phyloP scores from a whole-genome alignment of 805 yeast genomes.

The Candida golubevii region DNA sequence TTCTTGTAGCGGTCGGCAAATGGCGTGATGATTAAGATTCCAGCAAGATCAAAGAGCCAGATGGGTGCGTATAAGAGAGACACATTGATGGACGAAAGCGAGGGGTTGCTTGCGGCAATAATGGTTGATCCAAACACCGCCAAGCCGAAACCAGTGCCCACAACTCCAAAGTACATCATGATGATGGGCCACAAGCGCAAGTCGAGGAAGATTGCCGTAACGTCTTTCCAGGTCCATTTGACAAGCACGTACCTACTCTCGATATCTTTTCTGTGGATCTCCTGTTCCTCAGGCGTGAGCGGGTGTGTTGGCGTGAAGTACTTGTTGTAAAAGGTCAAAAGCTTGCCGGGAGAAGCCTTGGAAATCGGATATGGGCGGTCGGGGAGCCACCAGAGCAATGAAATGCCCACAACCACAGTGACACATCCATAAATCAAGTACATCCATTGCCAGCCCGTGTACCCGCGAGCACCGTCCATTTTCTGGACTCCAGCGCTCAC shows the following conservation, averaged over 20 bases:
- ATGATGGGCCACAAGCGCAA: slow-evolving; percentile 73
- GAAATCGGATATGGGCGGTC: slow-evolving; percentile 52
- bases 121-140: slow-evolving; percentile 83
- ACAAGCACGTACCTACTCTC: slow-evolving; percentile 42
- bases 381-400: slow-evolving; percentile 80
- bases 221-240: slow-evolving; percentile 59
- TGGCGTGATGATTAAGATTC: slow-evolving; percentile 72
- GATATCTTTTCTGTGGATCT: slow-evolving; percentile 59
- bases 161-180: slow-evolving; percentile 89
- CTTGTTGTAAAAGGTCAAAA: slow-evolving; percentile 20
- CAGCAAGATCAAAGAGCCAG: slow-evolving; percentile 81
- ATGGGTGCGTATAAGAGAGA: slow-evolving; percentile 83
- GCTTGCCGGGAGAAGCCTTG: slow-evolving; percentile 12
- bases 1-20: slow-evolving; percentile 66
- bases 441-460: slow-evolving; percentile 85
- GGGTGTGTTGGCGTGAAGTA: slow-evolving; percentile 41
- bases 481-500: slow-evolving; percentile 86
- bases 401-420: slow-evolving; percentile 59
- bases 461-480: slow-evolving; percentile 68
- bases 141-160: slow-evolving; percentile 84
- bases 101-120: slow-evolving; percentile 60
- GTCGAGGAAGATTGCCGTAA: slow-evolving; percentile 53
- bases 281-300: slow-evolving; percentile 48
- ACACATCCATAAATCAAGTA: slow-evolving; percentile 71
- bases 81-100: slow-evolving; percentile 59